A percentile compares a stretch with the other conserved stretches of the same genome.
phyloP scores from a whole-genome alignment of 805 yeast genomes.

The Myxozyma lipomycoides region DNA sequence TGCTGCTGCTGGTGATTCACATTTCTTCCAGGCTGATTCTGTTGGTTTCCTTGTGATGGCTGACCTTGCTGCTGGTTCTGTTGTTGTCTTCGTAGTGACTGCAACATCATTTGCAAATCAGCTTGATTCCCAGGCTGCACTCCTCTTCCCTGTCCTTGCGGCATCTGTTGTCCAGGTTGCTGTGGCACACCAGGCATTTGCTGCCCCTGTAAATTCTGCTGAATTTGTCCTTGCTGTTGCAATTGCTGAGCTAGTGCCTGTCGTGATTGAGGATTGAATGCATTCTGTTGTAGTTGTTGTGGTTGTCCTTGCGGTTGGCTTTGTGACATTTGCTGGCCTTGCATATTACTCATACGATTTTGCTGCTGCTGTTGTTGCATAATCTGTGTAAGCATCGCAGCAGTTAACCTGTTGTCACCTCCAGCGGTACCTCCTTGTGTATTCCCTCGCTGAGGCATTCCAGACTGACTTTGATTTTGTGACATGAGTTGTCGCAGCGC shows the following conservation, averaged over 20 bases:
- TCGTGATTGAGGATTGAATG: not conserved
- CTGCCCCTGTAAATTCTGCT: constrained; percentile 8
- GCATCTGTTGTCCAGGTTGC: constrained; percentile 2
- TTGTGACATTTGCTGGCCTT: not conserved
- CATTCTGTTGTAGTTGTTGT: constrained; percentile 6
- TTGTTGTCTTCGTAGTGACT: constrained; percentile 11
- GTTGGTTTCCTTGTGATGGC: constrained; percentile 1
- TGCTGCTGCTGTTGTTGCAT: constrained; percentile 12
- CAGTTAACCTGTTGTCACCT: not conserved
- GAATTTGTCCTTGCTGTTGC: constrained; percentile 19
- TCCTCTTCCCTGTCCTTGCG: constrained; percentile 9
- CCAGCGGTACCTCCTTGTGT: not conserved
- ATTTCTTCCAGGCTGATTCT: not conserved
- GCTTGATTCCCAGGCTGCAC: constrained; percentile 12
- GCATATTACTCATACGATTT: not conserved
- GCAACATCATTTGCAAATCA: constrained; percentile 19
- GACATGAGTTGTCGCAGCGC: constrained; percentile 24
- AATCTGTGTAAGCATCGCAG: constrained; percentile 8
- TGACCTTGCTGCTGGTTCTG: constrained; percentile 16
- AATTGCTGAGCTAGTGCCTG: constrained; percentile 8
- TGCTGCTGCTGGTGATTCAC: constrained; percentile 28
- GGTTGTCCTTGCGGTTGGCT: constrained; percentile 6
- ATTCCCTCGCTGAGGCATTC: not conserved
- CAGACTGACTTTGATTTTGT: constrained; percentile 7
- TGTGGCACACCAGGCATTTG: constrained; percentile 1